phyloP scores from a whole-genome alignment of 164 flowering plant species.

The Magnolia officinalis region DNA sequence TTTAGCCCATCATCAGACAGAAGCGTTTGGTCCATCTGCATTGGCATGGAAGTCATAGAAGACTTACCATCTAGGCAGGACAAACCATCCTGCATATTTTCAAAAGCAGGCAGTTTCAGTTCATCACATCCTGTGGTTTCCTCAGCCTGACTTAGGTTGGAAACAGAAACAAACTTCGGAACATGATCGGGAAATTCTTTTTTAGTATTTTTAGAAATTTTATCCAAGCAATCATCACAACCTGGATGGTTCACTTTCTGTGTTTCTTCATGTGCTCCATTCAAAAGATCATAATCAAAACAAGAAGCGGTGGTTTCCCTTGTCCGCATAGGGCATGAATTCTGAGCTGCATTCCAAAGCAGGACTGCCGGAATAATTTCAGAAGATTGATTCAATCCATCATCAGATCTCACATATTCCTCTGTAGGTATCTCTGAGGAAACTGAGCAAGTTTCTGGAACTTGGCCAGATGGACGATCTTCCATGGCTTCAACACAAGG shows the following conservation, averaged over 20 bases:
- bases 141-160: constrained; percentile 6
- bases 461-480: constrained; percentile 3
- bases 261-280: constrained; percentile 6
- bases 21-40: constrained; percentile 17
- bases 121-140: constrained; percentile 22
- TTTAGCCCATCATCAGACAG: constrained; percentile 21
- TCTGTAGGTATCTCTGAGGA: constrained; percentile 5
- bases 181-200: constrained; percentile 29
- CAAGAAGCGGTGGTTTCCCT: background rate
- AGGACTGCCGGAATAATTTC: background rate
- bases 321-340: background rate
- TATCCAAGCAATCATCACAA: constrained; percentile 33
- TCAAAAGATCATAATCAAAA: background rate
- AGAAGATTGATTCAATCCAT: constrained; percentile 9
- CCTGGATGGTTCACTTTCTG: constrained; percentile 9
- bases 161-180: background rate
- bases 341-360: constrained; percentile 5
- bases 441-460: constrained; percentile 2
- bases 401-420: constrained; percentile 16
- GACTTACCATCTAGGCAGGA: constrained; percentile 6
- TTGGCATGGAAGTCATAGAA: constrained; percentile 15
- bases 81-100: background rate
- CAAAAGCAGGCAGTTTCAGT: background rate
- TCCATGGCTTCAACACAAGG: background rate
- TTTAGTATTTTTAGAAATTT: constrained; percentile 57